Evolutionary conservation across 2,329 filamentous ascomycete species (phyloP).

Genomic region (Monilinia laxa): DNA sequence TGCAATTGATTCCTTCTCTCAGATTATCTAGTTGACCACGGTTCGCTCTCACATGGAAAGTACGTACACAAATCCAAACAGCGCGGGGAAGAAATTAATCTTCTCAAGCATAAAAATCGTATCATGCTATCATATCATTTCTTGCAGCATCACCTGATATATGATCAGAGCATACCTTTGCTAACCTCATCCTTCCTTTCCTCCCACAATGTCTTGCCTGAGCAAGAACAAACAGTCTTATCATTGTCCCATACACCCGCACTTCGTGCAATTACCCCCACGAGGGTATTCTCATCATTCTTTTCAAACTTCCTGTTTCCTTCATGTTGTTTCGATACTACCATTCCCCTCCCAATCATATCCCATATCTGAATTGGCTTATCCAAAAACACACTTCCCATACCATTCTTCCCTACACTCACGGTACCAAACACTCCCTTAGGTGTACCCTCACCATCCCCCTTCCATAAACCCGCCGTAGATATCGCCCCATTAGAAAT

Average conservation of each 20-base stretch:
- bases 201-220: conserved; percentile 97
- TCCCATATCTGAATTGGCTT: conserved; percentile 89
- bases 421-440: conserved; percentile 72
- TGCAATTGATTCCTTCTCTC: conserved; percentile 28
- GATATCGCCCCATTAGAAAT: conserved; percentile 81
- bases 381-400: conserved; percentile 78
- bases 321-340: conserved; percentile 69
- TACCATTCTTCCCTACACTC: conserved; percentile 71
- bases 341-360: conserved; percentile 89
- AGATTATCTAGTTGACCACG: not conserved
- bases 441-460: conserved; percentile 43
- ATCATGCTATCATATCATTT: conserved; percentile 25
- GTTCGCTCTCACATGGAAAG: conserved; percentile 2
- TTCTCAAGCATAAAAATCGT: conserved; percentile 2
- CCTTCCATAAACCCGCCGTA: conserved; percentile 76
- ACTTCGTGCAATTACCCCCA: conserved; percentile 91
- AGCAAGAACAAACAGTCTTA: conserved; percentile 97
- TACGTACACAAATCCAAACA: not conserved
- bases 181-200: conserved; percentile 86
- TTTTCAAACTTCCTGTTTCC: conserved; percentile 57
- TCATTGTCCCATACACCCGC: conserved; percentile 99
- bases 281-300: conserved; percentile 81
- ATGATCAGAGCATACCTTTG: conserved; percentile 80
- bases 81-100: not conserved
- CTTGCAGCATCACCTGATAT: conserved; percentile 31